These are phyloP conservation scores for Chara braunii DNA, from an alignment of 139 green algal species.

Conservation along the genomic window DNA sequence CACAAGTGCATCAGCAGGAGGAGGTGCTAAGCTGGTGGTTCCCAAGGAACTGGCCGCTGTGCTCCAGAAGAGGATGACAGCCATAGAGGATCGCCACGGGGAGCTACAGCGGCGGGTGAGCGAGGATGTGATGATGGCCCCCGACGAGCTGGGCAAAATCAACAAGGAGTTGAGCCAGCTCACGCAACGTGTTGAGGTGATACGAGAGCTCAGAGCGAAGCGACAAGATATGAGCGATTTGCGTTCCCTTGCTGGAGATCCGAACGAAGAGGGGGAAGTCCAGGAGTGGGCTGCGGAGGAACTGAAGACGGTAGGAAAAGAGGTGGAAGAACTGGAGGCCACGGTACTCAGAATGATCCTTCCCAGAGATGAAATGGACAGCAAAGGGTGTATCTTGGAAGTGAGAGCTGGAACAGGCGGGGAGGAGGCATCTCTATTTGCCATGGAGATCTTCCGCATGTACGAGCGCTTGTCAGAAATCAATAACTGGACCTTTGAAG, in stretches of 20 bases:
- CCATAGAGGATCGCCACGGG: too few species aligned
- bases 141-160: constrained; percentile 1
- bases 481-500: constrained; percentile 33
- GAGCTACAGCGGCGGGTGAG: too few species aligned
- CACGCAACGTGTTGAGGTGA: too few species aligned
- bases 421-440: constrained; percentile 44
- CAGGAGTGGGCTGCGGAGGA: background rate
- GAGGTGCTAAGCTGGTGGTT: too few species aligned
- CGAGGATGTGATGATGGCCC: background rate
- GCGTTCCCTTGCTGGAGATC: constrained; percentile 4
- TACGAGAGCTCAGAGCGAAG: too few species aligned
- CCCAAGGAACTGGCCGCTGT: too few species aligned
- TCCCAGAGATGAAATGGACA: constrained; percentile 24
- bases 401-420: constrained; percentile 40
- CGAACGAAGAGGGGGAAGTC: constrained; percentile 7
- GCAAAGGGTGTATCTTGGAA: constrained; percentile 28
- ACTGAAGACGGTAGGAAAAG: background rate
- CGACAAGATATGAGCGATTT: constrained; percentile 13
- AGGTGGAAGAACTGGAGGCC: background rate
- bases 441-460: constrained; percentile 45
- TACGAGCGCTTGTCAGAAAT: constrained; percentile 22
- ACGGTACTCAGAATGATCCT: background rate
- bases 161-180: constrained; percentile 17
- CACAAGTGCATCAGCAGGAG: too few species aligned
- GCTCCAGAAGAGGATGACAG: too few species aligned